Conservation (phyloP, 2,329 filamentous ascomycete species). For the Pseudogymnoascus sp. region DNA sequence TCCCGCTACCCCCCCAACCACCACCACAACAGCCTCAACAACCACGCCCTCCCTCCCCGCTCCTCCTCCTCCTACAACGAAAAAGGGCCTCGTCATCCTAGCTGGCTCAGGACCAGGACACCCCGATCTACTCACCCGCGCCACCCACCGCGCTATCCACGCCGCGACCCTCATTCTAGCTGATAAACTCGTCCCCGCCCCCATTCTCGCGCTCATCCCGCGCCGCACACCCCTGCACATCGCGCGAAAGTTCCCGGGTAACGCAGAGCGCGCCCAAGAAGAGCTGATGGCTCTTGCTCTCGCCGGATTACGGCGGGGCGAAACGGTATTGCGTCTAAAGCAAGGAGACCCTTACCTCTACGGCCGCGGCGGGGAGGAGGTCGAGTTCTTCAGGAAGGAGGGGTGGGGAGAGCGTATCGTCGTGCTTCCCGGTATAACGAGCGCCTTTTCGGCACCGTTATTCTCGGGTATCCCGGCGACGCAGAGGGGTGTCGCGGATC, state of each 20-base stretch:
- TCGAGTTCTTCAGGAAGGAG: conserved; percentile 67
- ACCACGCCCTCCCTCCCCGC: conserved; percentile 19
- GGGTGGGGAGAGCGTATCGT: conserved; percentile 56
- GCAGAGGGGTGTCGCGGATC: conserved; percentile 82
- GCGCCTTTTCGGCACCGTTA: conserved; percentile 75
- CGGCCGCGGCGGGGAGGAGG: conserved; percentile 88
- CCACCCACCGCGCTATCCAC: conserved; percentile 68
- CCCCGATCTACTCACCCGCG: conserved; percentile 79
- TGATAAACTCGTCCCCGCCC: conserved; percentile 77
- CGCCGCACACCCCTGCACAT: conserved; percentile 84
- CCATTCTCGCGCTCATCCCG: conserved; percentile 82
- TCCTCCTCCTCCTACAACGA: conserved; percentile 26
- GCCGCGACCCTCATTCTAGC: conserved; percentile 71
- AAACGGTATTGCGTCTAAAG: conserved; percentile 81
- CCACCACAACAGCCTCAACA: conserved; percentile 23
- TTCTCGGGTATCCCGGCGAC: conserved; percentile 85
- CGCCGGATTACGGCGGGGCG: conserved; percentile 57
- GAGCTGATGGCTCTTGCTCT: conserved; percentile 77
- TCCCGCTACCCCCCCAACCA: conserved; percentile 16
- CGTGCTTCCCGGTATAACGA: conserved; percentile 86
- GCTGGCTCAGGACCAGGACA: conserved; percentile 90
- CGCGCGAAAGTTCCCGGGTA: conserved; percentile 93
- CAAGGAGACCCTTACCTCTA: conserved; percentile 97
- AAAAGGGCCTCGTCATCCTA: conserved; percentile 67
- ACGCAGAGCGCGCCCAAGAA: conserved; percentile 86